phyloP scores from a whole-genome alignment of 352 stramenopile genomes.

The Lagenidium giganteum region DNA sequence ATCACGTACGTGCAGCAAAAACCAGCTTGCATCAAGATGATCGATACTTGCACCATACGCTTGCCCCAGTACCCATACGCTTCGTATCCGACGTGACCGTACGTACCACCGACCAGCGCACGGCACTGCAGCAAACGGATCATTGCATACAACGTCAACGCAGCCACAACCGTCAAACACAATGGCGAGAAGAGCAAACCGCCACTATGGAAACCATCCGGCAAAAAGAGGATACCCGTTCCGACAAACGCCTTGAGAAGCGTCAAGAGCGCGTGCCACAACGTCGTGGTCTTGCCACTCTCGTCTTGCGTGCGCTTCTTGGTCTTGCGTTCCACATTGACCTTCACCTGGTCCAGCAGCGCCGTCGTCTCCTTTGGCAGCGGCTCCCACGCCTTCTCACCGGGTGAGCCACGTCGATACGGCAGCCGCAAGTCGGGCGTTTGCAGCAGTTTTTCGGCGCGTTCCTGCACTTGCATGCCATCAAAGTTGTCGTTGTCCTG shows the following conservation, averaged over 20 bases:
- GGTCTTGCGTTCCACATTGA: not conserved
- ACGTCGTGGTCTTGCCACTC: conserved; percentile 50
- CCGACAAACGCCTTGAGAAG: conserved; percentile 69
- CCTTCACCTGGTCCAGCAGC: conserved; percentile 9
- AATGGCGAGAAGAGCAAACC: conserved; percentile 62
- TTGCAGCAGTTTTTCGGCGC: conserved; percentile 44
- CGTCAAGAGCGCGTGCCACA: conserved; percentile 60
- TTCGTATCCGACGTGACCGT: conserved; percentile 51
- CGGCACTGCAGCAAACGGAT: conserved; percentile 53
- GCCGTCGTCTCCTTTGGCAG: conserved; percentile 13
- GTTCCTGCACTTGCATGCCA: conserved; percentile 46
- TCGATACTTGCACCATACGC: conserved; percentile 62
- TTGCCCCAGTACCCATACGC: conserved; percentile 45
- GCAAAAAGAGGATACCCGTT: conserved; percentile 62
- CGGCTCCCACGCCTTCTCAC: conserved; percentile 15
- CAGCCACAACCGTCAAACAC: conserved; percentile 41
- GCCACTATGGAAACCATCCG: conserved; percentile 53
- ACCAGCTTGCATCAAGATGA: conserved; percentile 63
- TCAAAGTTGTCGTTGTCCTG: conserved; percentile 72
- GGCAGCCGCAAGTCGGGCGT: conserved; percentile 33
- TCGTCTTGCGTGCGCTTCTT: conserved; percentile 12
- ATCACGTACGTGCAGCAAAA: conserved; percentile 77
- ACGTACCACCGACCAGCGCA: conserved; percentile 44
- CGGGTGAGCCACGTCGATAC: too few species aligned
- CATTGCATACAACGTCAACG: conserved; percentile 60